Percentiles rank a stretch among this genome's conserved stretches.
Evolutionary conservation across 2,329 filamentous ascomycete genomes (phyloP).

Genomic region (Colletotrichum zoysiae): DNA sequence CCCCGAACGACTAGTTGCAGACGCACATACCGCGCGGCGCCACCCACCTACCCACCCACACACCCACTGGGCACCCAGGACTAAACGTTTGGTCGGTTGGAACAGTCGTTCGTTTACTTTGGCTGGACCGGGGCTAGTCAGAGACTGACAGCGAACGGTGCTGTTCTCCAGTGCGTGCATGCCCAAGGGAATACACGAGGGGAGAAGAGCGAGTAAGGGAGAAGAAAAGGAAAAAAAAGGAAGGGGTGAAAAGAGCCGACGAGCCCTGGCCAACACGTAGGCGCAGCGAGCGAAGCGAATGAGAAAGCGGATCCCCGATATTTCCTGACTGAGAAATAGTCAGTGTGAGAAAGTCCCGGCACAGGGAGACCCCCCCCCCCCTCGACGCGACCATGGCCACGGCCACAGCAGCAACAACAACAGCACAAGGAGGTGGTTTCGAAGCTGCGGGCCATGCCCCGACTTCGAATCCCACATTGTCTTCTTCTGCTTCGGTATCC

Average conservation of each 20-base stretch:
- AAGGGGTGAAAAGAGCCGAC: conserved; percentile 11
- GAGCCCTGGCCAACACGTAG: conserved; percentile 25
- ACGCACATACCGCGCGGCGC: conserved; percentile 35
- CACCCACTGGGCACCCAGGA: conserved; percentile 9
- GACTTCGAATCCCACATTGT: conserved; percentile 37
- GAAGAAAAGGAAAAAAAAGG: background rate
- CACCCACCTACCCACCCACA: background rate
- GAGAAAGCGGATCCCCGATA: conserved; percentile 33
- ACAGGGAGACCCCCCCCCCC: conserved; percentile 2
- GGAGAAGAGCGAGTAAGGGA: conserved; percentile 3
- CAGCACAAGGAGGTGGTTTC: conserved; percentile 30
- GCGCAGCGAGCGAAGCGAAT: conserved; percentile 34
- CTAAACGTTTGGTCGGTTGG: conserved; percentile 23
- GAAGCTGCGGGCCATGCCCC: conserved; percentile 41
- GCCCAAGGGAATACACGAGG: conserved; percentile 5
- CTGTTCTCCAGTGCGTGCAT: background rate
- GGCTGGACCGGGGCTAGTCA: conserved; percentile 32
- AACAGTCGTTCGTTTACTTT: conserved; percentile 14
- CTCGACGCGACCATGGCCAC: conserved; percentile 38
- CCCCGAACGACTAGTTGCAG: conserved; percentile 17
- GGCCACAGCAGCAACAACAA: conserved; percentile 25
- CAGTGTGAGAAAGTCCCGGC: background rate
- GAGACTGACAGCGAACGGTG: conserved; percentile 29
- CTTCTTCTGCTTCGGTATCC: conserved; percentile 36
- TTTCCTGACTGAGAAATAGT: conserved; percentile 4